Base-by-base conservation (phyloP, 805 yeast genomes). In the Candida easanensis region DNA sequence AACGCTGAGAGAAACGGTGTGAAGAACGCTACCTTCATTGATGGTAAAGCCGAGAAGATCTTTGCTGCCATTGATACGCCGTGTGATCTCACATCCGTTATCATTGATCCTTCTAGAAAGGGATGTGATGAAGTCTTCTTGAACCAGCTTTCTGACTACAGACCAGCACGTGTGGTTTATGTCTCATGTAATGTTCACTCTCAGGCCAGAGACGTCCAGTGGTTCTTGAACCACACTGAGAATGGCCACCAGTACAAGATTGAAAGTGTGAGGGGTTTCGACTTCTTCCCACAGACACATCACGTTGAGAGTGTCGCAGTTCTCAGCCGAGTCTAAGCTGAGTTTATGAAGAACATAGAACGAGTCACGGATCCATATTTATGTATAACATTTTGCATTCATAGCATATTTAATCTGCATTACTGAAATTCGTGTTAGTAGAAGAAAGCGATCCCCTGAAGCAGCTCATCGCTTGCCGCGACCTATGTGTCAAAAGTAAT, bases 101-200 rank as follows among this genome's bases (percentile, higher is more conserved):
- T 93, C 45, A 76, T 93, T 57, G 99, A 93, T 64, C 99, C 99
- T 4, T 96, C 98, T 33, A 80, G 99, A 63, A 93, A 91, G 64
- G 99, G 99, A 2, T 91, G 98, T 64, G 97, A 90, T 63, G 85
- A 81, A 39, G 79, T 80, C 9, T 93, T 93, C 60, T 71, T 93
- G 64, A 80, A 83, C 52, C 99, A 93, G 67, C 71, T 93, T 44
- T 76, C 93, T 17, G 87, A 73, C 17, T 93, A 86, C 65, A 71
- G 77, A 49, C 98, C 99, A 3, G 84, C 84, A 14, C 81, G 82
- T 54, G 80, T 93, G 42, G 95, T 93, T n/a, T 93, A 93, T 66
- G 86, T 93, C 44, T 88, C 96, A 49, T 93, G 99, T 71, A 93
- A 93, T 60, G 99, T 93, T 38, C 97, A 91, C 67, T 88, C 97